A percentile compares a stretch with the other conserved stretches of the same genome.
Conservation (phyloP, 2,329 filamentous ascomycete species). For the Cladosporium cucumerinum region DNA sequence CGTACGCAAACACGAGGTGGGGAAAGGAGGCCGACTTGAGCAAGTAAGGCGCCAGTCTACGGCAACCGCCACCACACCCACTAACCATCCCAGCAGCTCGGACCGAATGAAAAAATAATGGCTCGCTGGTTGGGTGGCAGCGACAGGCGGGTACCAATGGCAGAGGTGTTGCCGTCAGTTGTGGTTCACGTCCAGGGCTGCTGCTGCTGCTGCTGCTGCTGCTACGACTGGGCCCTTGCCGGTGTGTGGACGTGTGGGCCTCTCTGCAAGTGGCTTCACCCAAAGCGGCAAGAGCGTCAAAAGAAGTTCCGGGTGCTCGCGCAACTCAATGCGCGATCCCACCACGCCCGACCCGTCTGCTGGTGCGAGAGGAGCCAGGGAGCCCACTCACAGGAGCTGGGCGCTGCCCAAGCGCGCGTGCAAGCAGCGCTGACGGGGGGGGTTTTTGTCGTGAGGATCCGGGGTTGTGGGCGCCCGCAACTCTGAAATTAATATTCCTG, state of each 20-base stretch:
- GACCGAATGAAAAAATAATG: slow-evolving; percentile 11
- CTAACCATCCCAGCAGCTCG: slow-evolving; percentile 2
- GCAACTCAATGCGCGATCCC: neutral
- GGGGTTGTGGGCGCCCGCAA: slow-evolving; percentile 10
- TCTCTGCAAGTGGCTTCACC: neutral
- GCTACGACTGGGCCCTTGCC: neutral
- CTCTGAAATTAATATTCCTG: neutral
- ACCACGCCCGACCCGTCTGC: neutral
- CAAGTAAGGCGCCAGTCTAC: neutral
- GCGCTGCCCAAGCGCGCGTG: neutral
- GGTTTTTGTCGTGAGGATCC: slow-evolving; percentile 11
- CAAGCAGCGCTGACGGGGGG: neutral
- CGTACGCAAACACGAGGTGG: slow-evolving; percentile 3
- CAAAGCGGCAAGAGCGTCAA: slow-evolving; percentile 6
- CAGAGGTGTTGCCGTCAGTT: slow-evolving; percentile 2
- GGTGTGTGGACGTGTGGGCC: neutral
- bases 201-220: neutral
- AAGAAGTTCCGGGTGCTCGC: neutral
- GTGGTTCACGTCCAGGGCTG: neutral
- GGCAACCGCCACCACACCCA: neutral
- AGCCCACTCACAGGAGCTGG: neutral
- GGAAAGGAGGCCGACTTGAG: neutral
- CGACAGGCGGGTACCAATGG: slow-evolving; percentile 2
- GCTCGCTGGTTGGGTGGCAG: neutral
- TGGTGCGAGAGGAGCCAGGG: neutral